Conservation (phyloP, 331 rosid species). For the Pyracantha coccinea region DNA sequence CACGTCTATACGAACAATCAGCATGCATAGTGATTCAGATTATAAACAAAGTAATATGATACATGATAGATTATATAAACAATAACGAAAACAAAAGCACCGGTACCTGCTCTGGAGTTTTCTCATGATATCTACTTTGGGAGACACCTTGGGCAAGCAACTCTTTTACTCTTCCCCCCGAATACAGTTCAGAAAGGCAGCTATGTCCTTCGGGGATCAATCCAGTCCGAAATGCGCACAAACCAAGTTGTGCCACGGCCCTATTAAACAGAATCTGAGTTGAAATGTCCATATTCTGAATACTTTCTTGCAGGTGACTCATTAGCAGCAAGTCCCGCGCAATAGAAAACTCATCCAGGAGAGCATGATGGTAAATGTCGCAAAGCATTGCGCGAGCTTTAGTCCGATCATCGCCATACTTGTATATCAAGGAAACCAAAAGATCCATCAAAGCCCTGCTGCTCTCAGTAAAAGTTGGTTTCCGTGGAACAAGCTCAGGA, state of each 20-base stretch:
- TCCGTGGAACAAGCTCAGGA: constrained; percentile 78
- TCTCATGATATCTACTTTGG: constrained; percentile 90
- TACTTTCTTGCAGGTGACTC: constrained; percentile 91
- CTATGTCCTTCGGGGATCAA: constrained; percentile 74
- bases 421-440: constrained; percentile 65
- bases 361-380: constrained; percentile 90
- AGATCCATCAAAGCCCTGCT: constrained; percentile 74
- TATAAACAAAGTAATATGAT: constrained; percentile 1
- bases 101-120: constrained; percentile 96
- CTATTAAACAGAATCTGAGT: constrained; percentile 89
- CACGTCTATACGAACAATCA: background rate
- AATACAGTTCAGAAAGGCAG: constrained; percentile 83
- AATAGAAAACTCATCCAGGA: constrained; percentile 62
- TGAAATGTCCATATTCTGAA: constrained; percentile 86
- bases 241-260: constrained; percentile 88
- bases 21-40: background rate
- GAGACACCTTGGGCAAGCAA: constrained; percentile 94
- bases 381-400: constrained; percentile 98
- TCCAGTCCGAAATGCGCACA: constrained; percentile 78
- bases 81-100: background rate
- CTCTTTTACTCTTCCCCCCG: constrained; percentile 94
- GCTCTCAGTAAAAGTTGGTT: constrained; percentile 67
- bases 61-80: constrained; percentile 4
- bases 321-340: constrained; percentile 84
- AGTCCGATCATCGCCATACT: constrained; percentile 83